Evolutionary conservation across 208 protist species (phyloP), one percentile per base, ranked within the genome.

Genomic region (Lotmaria passim): DNA sequence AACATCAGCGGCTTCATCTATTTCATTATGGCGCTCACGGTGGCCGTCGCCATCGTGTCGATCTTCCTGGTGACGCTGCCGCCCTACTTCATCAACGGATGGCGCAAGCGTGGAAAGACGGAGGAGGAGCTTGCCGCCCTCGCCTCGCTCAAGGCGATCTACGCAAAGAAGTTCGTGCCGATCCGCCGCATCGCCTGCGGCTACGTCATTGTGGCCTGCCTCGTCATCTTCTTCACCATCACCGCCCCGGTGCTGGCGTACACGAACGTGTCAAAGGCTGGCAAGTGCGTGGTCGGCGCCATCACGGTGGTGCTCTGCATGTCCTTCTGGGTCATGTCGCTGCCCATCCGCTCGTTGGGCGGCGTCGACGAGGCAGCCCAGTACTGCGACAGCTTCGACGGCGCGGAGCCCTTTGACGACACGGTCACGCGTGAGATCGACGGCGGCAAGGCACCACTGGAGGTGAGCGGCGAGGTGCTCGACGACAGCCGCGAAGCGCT

Each of bases 1-100:
- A 77, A 85, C 60, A 79, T 86, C 70, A 83, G 73, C 39, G 77
- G 83, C 50, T 91, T 84, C 59, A 81, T 91, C 62, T 91, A 85
- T 76, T 87, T 86, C 48, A 69, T 91, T 51, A 88, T 89, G 83
- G 79, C 68, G 48, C 77, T 87, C 28, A 61, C 52, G 14, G 67
- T 85, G 44, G 68, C 64, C 12, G 81, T 87, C 14, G 47, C 73
- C 26, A 12, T 79, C 52, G 33, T 62, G 14, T 67, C 66, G 19
- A 57, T 57, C 34, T 59, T 89, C 38, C 51, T 80, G 34, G 38
- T 91, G 7, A 55, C 61, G 33, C 74, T 87, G n/a, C 86, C 86
- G 48, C 86, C 86, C 33, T 88, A 91, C 70, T 76, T 83, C 26
- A 31, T 87, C 33, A 91, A 91, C 57, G 70, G 75, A 69, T 91